A percentile compares a stretch with the other conserved stretches of the same genome.
These are phyloP conservation scores for Spiraea crenata DNA, from an alignment of 331 rosid genomes.

Conservation along the genomic window DNA sequence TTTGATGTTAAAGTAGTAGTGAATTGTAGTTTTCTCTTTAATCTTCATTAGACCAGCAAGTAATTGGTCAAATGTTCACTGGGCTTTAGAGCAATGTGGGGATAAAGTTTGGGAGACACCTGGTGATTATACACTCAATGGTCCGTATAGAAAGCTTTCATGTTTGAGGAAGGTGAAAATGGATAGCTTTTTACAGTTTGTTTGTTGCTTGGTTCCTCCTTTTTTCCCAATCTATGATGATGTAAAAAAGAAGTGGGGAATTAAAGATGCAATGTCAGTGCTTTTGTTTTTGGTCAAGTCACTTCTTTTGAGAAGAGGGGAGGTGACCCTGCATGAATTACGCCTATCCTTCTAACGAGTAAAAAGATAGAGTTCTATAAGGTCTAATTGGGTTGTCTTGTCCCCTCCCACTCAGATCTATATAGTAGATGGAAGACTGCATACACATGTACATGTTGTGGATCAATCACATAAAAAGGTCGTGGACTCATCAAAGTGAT, in stretches of 20 bases:
- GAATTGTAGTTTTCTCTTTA: no score
- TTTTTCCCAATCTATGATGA: conserved; percentile 26
- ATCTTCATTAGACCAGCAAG: not conserved
- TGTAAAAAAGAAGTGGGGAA: not conserved
- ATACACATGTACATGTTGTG: conserved; percentile 18
- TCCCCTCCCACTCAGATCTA: not conserved
- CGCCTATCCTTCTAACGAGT: not conserved
- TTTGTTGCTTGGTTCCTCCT: conserved; percentile 7
- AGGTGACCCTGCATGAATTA: conserved; percentile 11
- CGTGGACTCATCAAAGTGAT: not conserved
- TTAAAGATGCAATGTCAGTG: not conserved
- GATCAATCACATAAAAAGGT: not conserved
- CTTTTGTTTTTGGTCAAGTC: conserved; percentile 41
- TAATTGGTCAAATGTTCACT: not conserved
- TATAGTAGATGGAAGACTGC: not conserved
- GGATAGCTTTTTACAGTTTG: conserved; percentile 21
- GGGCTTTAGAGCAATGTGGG: not conserved
- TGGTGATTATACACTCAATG: conserved; percentile 35
- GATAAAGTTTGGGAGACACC: not conserved
- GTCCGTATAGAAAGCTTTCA: conserved; percentile 29
- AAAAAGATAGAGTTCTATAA: no score
- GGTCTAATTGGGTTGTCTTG: not conserved
- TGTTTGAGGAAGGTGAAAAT: conserved; percentile 19
- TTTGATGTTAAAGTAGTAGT: no score
- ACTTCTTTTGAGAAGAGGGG: conserved; percentile 61